Evolutionary conservation across 768 basidiomycete species (phyloP), one percentile per base, ranked within the genome.

Genomic region (Mycena galopus): DNA sequence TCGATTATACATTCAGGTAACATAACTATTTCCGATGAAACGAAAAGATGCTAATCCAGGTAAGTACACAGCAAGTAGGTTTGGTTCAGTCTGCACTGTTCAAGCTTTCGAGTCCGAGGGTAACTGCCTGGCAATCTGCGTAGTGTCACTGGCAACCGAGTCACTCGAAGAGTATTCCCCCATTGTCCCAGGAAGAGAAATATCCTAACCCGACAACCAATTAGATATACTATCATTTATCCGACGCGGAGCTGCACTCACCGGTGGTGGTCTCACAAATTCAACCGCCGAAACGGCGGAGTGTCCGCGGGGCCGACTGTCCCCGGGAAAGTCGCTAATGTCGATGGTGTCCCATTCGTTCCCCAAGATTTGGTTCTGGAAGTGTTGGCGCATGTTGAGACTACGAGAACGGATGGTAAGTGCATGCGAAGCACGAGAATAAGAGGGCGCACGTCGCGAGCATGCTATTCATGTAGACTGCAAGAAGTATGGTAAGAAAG

Each of bases 391-490:
- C 65, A 71, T 57, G 50, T 74, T 74, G 51, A 74, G 69, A 32
- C 57, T 58, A 12, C 33, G 25, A 21, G 10, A 12, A 23, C 33
- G 9, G 16, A 25, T 7, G 19, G 35, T 35, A 10, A 67, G 65
- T 30, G 33, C n/a, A 14, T 25, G 21, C 29, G 11, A 0, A 11
- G 14, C 17, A 35, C 9, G 27, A 4, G 2, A 23, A 42, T 8
- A 9, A 32, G 21, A 33, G n/a, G 23, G 56, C 73, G 5, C 39
- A 75, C 73, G 73, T 75, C 16, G 70, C 61, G 44, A 75, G 66
- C 73, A 75, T 75, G 42, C 73, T 75, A 27, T 71, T 75, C 73
- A 75, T 75, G 63, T 75, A 75, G 0, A 75, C 70, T 75, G 30
- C 1, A n/a, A 14, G 21, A 33, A 17, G 4, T 3, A 32, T 57